These are phyloP conservation scores for Kodamaea laetipori DNA, from an alignment of 805 yeast species.

Conservation along the genomic window DNA sequence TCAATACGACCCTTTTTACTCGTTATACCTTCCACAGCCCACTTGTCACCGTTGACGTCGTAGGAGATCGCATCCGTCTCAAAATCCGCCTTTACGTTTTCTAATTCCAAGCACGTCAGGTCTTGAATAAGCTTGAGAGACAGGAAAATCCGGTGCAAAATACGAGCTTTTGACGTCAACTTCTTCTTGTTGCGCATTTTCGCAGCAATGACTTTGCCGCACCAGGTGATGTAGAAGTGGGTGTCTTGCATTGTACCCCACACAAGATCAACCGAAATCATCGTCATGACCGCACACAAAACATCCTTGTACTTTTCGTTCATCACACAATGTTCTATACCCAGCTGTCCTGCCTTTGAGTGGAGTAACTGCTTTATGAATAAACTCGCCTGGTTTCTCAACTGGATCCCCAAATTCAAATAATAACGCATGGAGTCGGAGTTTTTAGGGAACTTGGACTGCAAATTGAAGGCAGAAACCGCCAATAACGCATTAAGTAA, in stretches of 20 bases:
- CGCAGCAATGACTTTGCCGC: conserved; percentile 71
- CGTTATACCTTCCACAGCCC: conserved; percentile 6
- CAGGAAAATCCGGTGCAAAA: conserved; percentile 76
- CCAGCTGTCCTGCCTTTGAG: conserved; percentile 30
- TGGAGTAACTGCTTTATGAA: conserved; percentile 60
- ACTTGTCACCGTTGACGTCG: conserved; percentile 20
- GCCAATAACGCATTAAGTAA: conserved; percentile 77
- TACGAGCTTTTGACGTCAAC: conserved; percentile 72
- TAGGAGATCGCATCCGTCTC: conserved; percentile 24
- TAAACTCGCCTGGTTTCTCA: conserved; percentile 72
- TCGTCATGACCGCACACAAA: conserved; percentile 76
- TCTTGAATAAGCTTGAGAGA: conserved; percentile 76
- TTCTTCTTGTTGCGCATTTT: conserved; percentile 66
- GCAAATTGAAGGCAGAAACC: conserved; percentile 78
- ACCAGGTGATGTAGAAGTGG: conserved; percentile 69
- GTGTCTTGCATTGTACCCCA: conserved; percentile 93
- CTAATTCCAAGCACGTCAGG: conserved; percentile 55
- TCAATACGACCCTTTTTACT: conserved; percentile 25
- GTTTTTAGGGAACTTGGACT: conserved; percentile 67
- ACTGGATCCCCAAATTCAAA: conserved; percentile 68
- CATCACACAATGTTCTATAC: conserved; percentile 50
- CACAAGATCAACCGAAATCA: conserved; percentile 85
- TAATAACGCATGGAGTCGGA: conserved; percentile 69
- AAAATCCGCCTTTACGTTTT: conserved; percentile 38
- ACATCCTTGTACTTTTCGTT: conserved; percentile 78